Base-by-base conservation (phyloP, 2,329 filamentous ascomycete genomes). In the Zelopaecilomyces penicillatus region DNA sequence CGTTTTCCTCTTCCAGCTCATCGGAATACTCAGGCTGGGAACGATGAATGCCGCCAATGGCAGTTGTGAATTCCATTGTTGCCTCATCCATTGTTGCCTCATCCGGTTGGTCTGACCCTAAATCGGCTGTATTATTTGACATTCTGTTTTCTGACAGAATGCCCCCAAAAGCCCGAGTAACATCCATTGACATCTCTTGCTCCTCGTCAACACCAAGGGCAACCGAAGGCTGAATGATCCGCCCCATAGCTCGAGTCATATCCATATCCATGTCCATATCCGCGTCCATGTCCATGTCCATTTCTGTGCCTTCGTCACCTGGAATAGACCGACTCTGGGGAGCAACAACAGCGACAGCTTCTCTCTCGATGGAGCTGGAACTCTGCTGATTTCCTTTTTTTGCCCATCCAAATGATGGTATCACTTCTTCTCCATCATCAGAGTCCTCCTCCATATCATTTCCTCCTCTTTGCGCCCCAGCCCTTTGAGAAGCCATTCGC, bases 161-260 rank as follows among this genome's bases (percentile, higher is more conserved):
- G 3, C 83, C 78, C 6, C 91, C 91, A 43, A 95, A 72, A 6
- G 80, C 87, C 44, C 79, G 80, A 2, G 91, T 96, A 6, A 96
- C 87, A 55, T 97, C 91, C 91, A 97, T 96, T 26, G 87, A 93
- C 73, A 94, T 82, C 34, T 90, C 87, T 51, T 80, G 76, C 19
- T 76, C 74, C 27, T 74, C 68, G 3, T 60, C 54, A 8, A 37
- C 34, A 11, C 64, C 60, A 9, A 70, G 69, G 27, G 71, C 12
- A 6, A 11, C 12, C 10, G 42, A 57, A 42, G 70, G 27, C 49
- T 59, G 62, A 34, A 75, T 56, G 37, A 80, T 80, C n/a, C 73
- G 68, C 4, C 78, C 78, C 37, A 79, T 65, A 6, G 73, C 70
- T 37, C 61, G 64, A 2, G 77, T 80, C 54, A 79, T 70, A 30